Evolutionary conservation across 257 asterid species (phyloP).

Genomic region (Datura wrightii): DNA sequence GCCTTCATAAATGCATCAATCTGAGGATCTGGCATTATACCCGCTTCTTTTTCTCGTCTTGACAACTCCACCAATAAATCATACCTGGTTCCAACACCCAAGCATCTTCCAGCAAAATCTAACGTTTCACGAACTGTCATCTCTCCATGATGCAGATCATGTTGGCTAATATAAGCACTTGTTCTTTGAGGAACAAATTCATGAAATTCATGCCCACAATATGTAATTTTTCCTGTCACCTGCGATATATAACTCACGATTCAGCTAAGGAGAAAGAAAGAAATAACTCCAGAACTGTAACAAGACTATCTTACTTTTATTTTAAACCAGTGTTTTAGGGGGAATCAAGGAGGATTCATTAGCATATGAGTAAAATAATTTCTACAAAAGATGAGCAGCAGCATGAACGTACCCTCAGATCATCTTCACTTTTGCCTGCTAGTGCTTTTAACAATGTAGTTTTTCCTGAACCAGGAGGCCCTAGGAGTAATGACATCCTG

Average conservation of each 20-base stretch:
- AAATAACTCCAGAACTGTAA: not conserved
- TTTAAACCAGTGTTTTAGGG: not conserved
- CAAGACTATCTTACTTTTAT: not conserved
- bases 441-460: constrained; percentile 77
- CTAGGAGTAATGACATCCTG: constrained; percentile 88
- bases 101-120: constrained; percentile 88
- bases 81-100: constrained; percentile 91
- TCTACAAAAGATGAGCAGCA: not conserved
- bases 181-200: constrained; percentile 90
- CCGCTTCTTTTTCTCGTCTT: constrained; percentile 63
- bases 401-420: constrained; percentile 59
- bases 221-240: constrained; percentile 76
- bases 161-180: constrained; percentile 88
- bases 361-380: not conserved
- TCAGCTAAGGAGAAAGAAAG: not conserved
- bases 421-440: constrained; percentile 80
- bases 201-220: constrained; percentile 80
- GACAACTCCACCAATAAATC: constrained; percentile 69
- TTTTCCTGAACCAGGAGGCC: constrained; percentile 96
- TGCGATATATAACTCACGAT: constrained; percentile 31
- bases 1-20: constrained; percentile 81
- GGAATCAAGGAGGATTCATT: not conserved
- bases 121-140: constrained; percentile 94
- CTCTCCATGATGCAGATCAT: constrained; percentile 90
- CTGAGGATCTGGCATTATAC: constrained; percentile 72